Percentiles rank a stretch among this genome's conserved stretches.
phyloP scores from a whole-genome alignment of 805 yeast genomes.

The Pachysolen tannophilus region DNA sequence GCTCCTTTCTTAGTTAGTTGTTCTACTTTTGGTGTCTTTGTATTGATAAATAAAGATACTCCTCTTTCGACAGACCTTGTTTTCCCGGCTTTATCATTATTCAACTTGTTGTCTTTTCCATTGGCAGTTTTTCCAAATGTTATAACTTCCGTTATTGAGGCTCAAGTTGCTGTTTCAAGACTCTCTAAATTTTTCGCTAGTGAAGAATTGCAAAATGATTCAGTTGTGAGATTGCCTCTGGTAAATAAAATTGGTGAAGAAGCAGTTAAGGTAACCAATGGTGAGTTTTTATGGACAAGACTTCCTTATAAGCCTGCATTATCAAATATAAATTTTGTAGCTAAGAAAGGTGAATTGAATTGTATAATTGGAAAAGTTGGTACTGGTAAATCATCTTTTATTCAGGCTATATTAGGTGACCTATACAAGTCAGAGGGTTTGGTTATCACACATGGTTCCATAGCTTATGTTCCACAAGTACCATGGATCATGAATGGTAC shows the following conservation, averaged over 20 bases:
- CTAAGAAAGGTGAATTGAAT: slow-evolving; percentile 68
- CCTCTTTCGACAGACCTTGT: slow-evolving; percentile 87
- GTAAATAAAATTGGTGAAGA: slow-evolving; percentile 55
- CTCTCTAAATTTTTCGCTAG: slow-evolving; percentile 63
- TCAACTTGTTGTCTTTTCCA: slow-evolving; percentile 87
- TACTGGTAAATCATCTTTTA: slow-evolving; percentile 77
- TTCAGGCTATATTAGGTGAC: slow-evolving; percentile 78
- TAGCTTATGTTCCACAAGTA: slow-evolving; percentile 87
- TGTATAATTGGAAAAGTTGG: slow-evolving; percentile 92
- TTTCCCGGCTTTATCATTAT: slow-evolving; percentile 82
- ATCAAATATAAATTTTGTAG: slow-evolving; percentile 50
- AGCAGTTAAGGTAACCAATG: slow-evolving; percentile 53
- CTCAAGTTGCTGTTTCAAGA: slow-evolving; percentile 76
- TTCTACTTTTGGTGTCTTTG: slow-evolving; percentile 79
- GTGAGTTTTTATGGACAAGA: slow-evolving; percentile 74
- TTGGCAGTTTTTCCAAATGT: slow-evolving; percentile 89
- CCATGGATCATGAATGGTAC: slow-evolving; percentile 96
- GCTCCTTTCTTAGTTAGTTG: slow-evolving; percentile 89
- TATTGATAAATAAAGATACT: slow-evolving; percentile 42
- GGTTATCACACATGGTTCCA: slow-evolving; percentile 62
- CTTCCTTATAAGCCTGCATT: slow-evolving; percentile 66
- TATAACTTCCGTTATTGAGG: slow-evolving; percentile 77
- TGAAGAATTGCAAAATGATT: slow-evolving; percentile 78
- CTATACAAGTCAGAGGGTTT: slow-evolving; percentile 68
- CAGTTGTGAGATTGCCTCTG: slow-evolving; percentile 45